phyloP scores from a whole-genome alignment of 2,329 filamentous ascomycete species.

The Aureobasidium sp. region DNA sequence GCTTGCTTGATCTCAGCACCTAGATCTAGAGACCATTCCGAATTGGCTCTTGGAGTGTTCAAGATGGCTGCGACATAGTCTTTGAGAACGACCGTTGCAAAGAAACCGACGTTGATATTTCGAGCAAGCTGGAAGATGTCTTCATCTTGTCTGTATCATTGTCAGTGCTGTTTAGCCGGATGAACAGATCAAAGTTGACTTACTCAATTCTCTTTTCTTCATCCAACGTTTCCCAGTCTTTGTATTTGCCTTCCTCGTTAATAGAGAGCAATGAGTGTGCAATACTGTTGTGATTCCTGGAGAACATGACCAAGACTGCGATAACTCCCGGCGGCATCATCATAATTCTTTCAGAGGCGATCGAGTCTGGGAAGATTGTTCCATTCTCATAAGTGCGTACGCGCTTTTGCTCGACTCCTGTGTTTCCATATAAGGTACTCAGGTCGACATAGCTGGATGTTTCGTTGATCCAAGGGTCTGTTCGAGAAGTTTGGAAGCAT shows the following conservation, averaged over 20 bases:
- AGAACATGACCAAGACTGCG: slow-evolving; percentile 36
- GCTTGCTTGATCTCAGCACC: slow-evolving; percentile 37
- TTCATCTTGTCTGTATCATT: slow-evolving; percentile 34
- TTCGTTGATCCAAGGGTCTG: slow-evolving; percentile 36
- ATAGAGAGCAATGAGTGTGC: slow-evolving; percentile 32
- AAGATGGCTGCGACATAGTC: slow-evolving; percentile 42
- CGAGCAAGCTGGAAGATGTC: slow-evolving; percentile 40
- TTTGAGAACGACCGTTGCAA: slow-evolving; percentile 36
- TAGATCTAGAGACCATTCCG: slow-evolving; percentile 37
- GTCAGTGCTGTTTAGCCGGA: slow-evolving; percentile 1
- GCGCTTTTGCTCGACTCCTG: slow-evolving; percentile 32
- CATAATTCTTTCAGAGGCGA: slow-evolving; percentile 39
- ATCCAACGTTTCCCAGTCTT: slow-evolving; percentile 30
- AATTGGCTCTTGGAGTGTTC: slow-evolving; percentile 37
- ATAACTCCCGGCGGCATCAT: slow-evolving; percentile 41
- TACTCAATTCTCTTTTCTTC: slow-evolving; percentile 31
- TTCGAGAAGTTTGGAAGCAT: slow-evolving; percentile 36
- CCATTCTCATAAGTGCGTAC: slow-evolving; percentile 37
- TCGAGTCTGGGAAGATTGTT: slow-evolving; percentile 33
- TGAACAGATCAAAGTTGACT: slow-evolving; percentile 17
- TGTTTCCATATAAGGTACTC: slow-evolving; percentile 40
- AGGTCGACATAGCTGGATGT: slow-evolving; percentile 41
- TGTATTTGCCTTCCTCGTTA: slow-evolving; percentile 38
- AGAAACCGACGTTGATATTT: slow-evolving; percentile 42
- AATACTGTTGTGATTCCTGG: slow-evolving; percentile 38